A percentile compares a stretch with the other conserved stretches of the same genome.
These are phyloP conservation scores for Penicillium sp. DNA, from an alignment of 2,329 filamentous ascomycete species.

Conservation along the genomic window DNA sequence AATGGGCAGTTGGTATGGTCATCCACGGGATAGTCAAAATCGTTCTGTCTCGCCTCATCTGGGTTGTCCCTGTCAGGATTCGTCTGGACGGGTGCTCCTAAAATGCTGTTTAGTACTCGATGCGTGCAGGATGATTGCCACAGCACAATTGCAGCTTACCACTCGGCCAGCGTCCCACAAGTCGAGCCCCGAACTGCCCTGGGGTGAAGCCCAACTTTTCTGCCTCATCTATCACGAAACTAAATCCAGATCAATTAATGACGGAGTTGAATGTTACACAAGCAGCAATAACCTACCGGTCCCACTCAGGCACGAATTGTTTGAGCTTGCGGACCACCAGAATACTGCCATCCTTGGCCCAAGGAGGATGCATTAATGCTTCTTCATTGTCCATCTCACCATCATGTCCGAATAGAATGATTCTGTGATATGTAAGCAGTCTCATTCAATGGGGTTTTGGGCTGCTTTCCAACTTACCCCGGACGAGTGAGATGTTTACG, in stretches of 20 bases:
- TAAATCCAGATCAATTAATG: neutral
- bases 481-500: neutral
- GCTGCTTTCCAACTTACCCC: neutral
- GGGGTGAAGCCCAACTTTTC: slow-evolving; percentile 21
- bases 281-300: slow-evolving; percentile 21
- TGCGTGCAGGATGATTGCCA: neutral
- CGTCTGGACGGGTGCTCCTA: slow-evolving; percentile 4
- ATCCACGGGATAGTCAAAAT: slow-evolving; percentile 38
- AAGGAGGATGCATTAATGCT: slow-evolving; percentile 28
- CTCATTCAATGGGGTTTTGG: neutral
- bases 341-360: slow-evolving; percentile 49
- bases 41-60: slow-evolving; percentile 27
- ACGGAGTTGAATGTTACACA: slow-evolving; percentile 3
- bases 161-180: slow-evolving; percentile 49
- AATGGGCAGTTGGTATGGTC: slow-evolving; percentile 45
- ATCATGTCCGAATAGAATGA: slow-evolving; percentile 38
- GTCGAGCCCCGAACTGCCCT: slow-evolving; percentile 40
- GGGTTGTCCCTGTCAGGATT: slow-evolving; percentile 18
- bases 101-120: neutral
- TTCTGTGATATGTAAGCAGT: neutral
- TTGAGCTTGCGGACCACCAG: slow-evolving; percentile 47
- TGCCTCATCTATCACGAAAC: neutral
- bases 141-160: slow-evolving; percentile 19
- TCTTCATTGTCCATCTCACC: slow-evolving; percentile 28
- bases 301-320: slow-evolving; percentile 48